Conservation (phyloP, 805 yeast species). For the Saccharomycopsis schoenii region DNA sequence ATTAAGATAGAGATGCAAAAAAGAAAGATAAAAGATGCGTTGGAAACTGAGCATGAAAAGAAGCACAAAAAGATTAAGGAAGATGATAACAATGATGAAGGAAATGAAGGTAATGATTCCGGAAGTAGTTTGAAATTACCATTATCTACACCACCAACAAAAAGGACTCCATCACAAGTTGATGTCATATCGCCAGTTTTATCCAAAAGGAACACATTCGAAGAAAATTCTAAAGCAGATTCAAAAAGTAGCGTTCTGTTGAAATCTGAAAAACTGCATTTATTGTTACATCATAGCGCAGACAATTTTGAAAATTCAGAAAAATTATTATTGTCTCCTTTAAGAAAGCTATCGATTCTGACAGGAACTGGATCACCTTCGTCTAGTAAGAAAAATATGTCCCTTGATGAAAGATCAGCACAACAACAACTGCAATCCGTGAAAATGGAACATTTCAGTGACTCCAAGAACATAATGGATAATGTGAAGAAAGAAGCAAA, state of each 20-base stretch:
- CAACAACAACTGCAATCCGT: background rate
- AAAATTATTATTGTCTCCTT: background rate
- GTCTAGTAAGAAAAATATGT: background rate
- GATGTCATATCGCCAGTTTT: background rate
- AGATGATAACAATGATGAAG: background rate
- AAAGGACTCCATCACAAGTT: background rate
- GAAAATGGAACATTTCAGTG: background rate
- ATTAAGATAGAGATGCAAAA: constrained; percentile 14
- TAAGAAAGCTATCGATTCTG: background rate
- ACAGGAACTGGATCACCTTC: constrained; percentile 1
- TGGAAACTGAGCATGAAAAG: constrained; percentile 18
- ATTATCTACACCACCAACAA: background rate
- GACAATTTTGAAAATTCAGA: background rate
- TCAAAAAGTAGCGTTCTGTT: background rate
- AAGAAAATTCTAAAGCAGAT: background rate
- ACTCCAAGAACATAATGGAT: background rate
- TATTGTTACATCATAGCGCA: background rate
- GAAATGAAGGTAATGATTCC: background rate
- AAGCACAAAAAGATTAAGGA: constrained; percentile 9
- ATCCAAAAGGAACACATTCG: background rate
- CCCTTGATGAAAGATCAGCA: background rate
- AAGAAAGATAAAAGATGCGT: background rate
- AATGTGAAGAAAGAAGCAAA: background rate
- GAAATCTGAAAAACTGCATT: background rate
- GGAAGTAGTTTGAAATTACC: constrained; percentile 18